Conservation (phyloP, 768 basidiomycete species). For the Amanita thiersii region DNA sequence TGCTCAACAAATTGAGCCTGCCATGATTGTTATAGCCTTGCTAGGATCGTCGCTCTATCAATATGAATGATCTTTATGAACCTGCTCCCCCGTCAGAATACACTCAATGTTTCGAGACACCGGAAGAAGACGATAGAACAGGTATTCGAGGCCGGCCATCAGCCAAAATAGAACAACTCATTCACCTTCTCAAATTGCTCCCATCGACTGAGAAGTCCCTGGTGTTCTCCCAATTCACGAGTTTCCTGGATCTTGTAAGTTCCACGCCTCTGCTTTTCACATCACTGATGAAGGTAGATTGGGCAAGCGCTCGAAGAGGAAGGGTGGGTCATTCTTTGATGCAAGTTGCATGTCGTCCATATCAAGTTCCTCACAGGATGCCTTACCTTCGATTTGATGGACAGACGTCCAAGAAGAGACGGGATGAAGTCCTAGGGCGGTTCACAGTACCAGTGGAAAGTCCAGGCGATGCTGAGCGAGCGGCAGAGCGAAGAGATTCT, state of each 20-base stretch:
- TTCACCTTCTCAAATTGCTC: constrained; percentile 63
- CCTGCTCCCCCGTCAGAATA: constrained; percentile 59
- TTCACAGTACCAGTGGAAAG: constrained; percentile 65
- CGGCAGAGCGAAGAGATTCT: neutral
- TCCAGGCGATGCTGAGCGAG: neutral
- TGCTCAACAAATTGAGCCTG: neutral
- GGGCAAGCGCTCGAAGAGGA: constrained; percentile 57
- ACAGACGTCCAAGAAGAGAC: constrained; percentile 70
- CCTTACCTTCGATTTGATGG: constrained; percentile 80
- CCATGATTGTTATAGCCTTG: constrained; percentile 4
- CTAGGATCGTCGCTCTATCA: constrained; percentile 65
- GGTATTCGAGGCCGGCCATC: constrained; percentile 51
- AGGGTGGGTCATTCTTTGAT: constrained; percentile 33
- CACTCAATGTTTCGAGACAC: constrained; percentile 46
- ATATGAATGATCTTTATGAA: constrained; percentile 48
- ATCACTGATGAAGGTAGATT: constrained; percentile 36
- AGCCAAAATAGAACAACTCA: constrained; percentile 78
- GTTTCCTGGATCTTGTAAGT: constrained; percentile 69
- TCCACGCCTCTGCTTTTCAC: neutral
- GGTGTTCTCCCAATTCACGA: constrained; percentile 88
- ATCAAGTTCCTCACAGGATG: constrained; percentile 37
- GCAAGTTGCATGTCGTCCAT: neutral
- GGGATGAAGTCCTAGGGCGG: constrained; percentile 67
- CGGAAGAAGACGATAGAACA: constrained; percentile 29
- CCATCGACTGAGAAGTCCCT: constrained; percentile 70